These are phyloP conservation scores for Solanum pennellii DNA, from an alignment of 257 asterid species.

Conservation along the genomic window DNA sequence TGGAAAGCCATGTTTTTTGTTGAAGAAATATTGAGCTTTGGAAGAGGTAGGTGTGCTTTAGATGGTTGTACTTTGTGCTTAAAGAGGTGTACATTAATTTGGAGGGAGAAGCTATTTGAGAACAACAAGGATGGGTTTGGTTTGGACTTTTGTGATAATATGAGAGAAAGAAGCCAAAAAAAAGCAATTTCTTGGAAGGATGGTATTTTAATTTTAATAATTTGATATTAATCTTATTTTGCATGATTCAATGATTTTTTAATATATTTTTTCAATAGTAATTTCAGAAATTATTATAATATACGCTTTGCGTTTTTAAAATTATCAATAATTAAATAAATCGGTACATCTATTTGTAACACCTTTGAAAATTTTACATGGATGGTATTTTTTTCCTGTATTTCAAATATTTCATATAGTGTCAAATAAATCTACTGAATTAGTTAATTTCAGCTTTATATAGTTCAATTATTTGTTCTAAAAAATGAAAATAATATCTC, in stretches of 20 bases:
- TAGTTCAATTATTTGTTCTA: no score
- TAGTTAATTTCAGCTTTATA: no score
- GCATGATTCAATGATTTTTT: no score
- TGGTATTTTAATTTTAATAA: background rate
- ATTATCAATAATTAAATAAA: no score
- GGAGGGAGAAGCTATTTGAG: background rate
- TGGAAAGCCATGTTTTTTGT: conserved; percentile 8
- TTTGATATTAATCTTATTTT: no score
- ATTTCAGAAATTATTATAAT: no score
- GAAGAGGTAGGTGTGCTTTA: background rate
- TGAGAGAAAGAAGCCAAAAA: background rate
- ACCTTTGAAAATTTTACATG: background rate
- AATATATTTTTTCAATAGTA: no score
- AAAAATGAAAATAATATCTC: no score
- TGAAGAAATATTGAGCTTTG: background rate
- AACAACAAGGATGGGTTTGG: background rate
- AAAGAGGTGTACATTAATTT: background rate
- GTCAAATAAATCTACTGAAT: no score
- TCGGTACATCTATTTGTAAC: no score
- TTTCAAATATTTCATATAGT: no score
- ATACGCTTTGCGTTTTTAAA: rapidly evolving
- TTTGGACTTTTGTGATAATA: background rate
- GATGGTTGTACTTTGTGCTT: background rate
- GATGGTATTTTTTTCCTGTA: no score
- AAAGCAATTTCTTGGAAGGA: background rate